Evolutionary conservation across 2,329 filamentous ascomycete species (phyloP).

Genomic region (Cylindrodendrum hubeiense): DNA sequence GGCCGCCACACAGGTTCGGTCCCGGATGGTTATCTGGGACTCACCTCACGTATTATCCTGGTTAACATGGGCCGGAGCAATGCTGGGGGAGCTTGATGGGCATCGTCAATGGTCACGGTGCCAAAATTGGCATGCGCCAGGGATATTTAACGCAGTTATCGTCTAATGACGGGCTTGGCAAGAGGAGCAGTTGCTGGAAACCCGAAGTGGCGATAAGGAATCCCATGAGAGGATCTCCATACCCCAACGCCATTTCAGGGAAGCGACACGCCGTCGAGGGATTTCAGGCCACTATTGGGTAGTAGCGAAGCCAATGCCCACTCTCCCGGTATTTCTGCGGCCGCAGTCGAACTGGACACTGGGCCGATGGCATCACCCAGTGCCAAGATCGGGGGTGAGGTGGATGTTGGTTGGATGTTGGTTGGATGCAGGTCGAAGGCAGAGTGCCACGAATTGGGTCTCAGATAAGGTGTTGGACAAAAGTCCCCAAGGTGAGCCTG

Average conservation of each 20-base stretch:
- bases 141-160: background rate
- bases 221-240: background rate
- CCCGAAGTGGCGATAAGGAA: background rate
- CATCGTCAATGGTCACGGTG: too few relatives aligned
- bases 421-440: background rate
- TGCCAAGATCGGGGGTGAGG: background rate
- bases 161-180: background rate
- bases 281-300: background rate
- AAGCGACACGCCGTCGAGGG: background rate
- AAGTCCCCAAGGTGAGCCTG: background rate
- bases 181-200: background rate
- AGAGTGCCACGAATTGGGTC: background rate
- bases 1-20: background rate
- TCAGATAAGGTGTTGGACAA: constrained; percentile 4
- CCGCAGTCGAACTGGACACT: background rate
- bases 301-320: background rate
- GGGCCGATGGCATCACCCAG: background rate
- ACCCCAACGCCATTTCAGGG: background rate
- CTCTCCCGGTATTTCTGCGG: background rate
- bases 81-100: background rate
- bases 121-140: background rate
- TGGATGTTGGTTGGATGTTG: too few relatives aligned
- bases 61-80: too few relatives aligned
- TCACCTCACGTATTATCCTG: too few relatives aligned
- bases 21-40: background rate